Percentiles rank a stretch among this genome's conserved stretches.
Evolutionary conservation across 805 yeast species (phyloP).

Genomic region (Cyberlindnera japonica): DNA sequence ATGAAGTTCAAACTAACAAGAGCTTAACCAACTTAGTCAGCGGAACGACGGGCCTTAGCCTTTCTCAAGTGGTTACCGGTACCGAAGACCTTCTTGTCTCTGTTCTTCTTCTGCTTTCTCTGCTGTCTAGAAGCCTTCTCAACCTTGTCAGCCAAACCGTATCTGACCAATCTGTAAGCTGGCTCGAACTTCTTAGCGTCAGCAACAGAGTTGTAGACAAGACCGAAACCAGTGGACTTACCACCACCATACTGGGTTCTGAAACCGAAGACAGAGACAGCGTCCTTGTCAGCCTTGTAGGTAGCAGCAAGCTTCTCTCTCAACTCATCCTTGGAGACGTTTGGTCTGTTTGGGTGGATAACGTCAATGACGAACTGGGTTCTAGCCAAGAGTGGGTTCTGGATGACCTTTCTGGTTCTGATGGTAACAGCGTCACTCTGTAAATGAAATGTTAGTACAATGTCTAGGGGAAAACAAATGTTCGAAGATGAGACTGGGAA

Average conservation of each 20-base stretch:
- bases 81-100: slow-evolving; percentile 98
- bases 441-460: slow-evolving; percentile 21
- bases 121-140: slow-evolving; percentile 99
- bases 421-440: slow-evolving; percentile 99
- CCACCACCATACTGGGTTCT: slow-evolving; percentile 99
- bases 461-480: neutral
- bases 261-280: slow-evolving; percentile 98
- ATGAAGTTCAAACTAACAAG: slow-evolving; percentile 7
- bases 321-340: slow-evolving; percentile 98
- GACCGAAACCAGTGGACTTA: slow-evolving; percentile 98
- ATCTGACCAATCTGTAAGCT: slow-evolving; percentile 97
- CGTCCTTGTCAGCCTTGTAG: slow-evolving; percentile 90
- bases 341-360: slow-evolving; percentile 98
- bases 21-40: slow-evolving; percentile 49
- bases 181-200: slow-evolving; percentile 99
- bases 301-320: slow-evolving; percentile 87
- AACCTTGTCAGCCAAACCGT: slow-evolving; percentile 93
- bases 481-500: neutral
- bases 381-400: slow-evolving; percentile 99
- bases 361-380: slow-evolving; percentile 99
- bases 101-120: slow-evolving; percentile 99
- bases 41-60: slow-evolving; percentile 91
- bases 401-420: slow-evolving; percentile 97
- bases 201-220: slow-evolving; percentile 96
- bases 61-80: slow-evolving; percentile 74